phyloP scores from a whole-genome alignment of 1,284 basidiomycete genomes.

The Tilletia setariae region DNA sequence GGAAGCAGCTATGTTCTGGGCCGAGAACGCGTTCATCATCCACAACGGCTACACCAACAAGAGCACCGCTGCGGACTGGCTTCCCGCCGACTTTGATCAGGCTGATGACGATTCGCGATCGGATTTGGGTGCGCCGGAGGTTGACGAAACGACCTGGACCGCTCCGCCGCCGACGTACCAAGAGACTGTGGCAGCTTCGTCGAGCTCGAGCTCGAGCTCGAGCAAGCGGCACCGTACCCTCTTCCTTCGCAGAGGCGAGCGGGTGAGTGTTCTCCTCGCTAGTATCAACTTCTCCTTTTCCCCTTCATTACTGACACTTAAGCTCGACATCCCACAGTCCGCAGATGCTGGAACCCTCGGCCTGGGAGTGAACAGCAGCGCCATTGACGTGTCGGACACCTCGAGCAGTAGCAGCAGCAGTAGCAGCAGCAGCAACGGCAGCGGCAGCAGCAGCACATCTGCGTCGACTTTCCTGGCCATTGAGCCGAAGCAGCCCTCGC shows the following conservation, averaged over 20 bases:
- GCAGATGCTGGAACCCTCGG: neutral
- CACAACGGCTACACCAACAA: neutral
- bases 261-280: constrained; percentile 13
- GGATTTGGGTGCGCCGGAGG: constrained; percentile 11
- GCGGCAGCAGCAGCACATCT: neutral
- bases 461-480: neutral
- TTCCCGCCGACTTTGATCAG: neutral
- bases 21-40: neutral
- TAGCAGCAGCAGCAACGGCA: neutral
- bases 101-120: constrained; percentile 4
- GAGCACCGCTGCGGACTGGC: neutral
- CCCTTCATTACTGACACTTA: too few relatives aligned
- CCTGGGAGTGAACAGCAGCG: constrained; percentile 3
- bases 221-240: too few relatives aligned
- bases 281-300: too few relatives aligned
- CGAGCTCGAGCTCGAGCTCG: too few relatives aligned
- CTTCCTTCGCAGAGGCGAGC: too few relatives aligned
- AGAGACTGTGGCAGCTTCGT: neutral
- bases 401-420: too few relatives aligned
- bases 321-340: too few relatives aligned
- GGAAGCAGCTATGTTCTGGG: neutral
- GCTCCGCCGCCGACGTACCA: neutral
- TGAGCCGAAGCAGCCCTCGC: neutral
- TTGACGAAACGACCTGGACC: neutral
- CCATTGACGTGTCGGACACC: neutral